Evolutionary conservation across 2,329 filamentous ascomycete species (phyloP).

Genomic region (Zymoseptoria pseudotritici): DNA sequence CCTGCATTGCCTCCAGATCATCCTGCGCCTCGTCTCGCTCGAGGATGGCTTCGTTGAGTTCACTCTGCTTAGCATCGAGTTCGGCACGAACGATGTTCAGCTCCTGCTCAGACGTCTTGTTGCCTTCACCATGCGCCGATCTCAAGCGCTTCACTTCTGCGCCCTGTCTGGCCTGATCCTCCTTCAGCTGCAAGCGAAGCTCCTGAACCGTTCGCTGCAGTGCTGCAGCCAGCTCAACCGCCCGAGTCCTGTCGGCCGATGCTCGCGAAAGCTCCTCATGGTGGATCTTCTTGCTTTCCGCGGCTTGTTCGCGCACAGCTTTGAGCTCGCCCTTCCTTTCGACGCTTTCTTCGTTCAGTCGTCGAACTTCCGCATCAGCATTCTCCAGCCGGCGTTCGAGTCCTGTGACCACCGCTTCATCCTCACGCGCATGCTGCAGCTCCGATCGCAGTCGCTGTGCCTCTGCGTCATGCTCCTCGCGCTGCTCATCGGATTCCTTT

Average conservation of each 20-base stretch:
- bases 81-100: slow-evolving; percentile 13
- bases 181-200: slow-evolving; percentile 17
- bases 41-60: slow-evolving; percentile 21
- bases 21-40: slow-evolving; percentile 24
- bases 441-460: slow-evolving; percentile 17
- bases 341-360: slow-evolving; percentile 8
- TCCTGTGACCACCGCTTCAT: slow-evolving; percentile 13
- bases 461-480: slow-evolving; percentile 14
- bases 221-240: slow-evolving; percentile 15
- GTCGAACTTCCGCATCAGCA: slow-evolving; percentile 17
- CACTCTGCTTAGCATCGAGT: slow-evolving; percentile 17
- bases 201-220: slow-evolving; percentile 20
- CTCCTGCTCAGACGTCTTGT: slow-evolving; percentile 9
- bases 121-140: slow-evolving; percentile 7
- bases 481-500: slow-evolving; percentile 21
- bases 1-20: slow-evolving; percentile 3
- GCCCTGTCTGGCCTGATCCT: slow-evolving; percentile 17
- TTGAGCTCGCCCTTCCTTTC: slow-evolving; percentile 11
- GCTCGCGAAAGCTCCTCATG: slow-evolving; percentile 13
- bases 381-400: slow-evolving; percentile 17
- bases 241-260: slow-evolving; percentile 14
- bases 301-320: slow-evolving; percentile 11
- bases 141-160: slow-evolving; percentile 15
- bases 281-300: slow-evolving; percentile 8
- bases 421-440: slow-evolving; percentile 13